Base-by-base conservation (phyloP, 345 rosid genomes). In the Capsella bursapastoris region DNA sequence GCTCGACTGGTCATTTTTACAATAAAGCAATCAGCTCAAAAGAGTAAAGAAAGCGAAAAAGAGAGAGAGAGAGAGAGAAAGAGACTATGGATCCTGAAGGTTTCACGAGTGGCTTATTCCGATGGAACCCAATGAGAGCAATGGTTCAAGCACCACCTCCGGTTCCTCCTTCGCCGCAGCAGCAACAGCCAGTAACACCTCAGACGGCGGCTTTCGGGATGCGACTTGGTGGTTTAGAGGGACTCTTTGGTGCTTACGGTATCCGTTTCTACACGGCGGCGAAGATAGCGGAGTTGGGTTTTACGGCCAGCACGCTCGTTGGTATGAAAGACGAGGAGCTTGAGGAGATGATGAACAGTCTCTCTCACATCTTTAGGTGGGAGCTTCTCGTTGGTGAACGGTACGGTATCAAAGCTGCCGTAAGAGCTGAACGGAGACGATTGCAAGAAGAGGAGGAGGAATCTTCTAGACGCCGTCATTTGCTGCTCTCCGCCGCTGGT, bases 341-440 rank as follows among this genome's bases (percentile, higher is more conserved):
- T 4, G 99, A 95, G 4, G 99, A 95, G 70, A 95, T 95, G 99
- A 95, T 95, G 97, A 92, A 89, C 81, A 92, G 93, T 66, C 79
- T 95, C 50, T 82, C 86, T 50, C 99, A 95, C 61, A 86, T 95
- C 67, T 95, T 88, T 79, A 78, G 98, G 45, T 92, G 93, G 97
- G 98, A 95, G 57, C 91, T 95, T 63, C 88, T 90, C 1, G 97
- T 95, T 6, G 99, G 99, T 7, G 99, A 95, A 69, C 82, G 97
- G 43, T 95, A 86, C 60, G 99, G 99, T 32, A 81, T 95, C 41
- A 95, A 92, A 72, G 93, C 99, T 31, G 99, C 99, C 15, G 90
- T 95, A 27, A 82, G 99, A 76, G 96, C 97, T 64, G 96, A 92
- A 78, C 81, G 96, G 62, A 81, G 97, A 25, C 75, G 96, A 15